Percentiles rank a stretch among this genome's conserved stretches.
Conservation (phyloP, 768 basidiomycete species). For the Omphalotus guepiniiformis region DNA sequence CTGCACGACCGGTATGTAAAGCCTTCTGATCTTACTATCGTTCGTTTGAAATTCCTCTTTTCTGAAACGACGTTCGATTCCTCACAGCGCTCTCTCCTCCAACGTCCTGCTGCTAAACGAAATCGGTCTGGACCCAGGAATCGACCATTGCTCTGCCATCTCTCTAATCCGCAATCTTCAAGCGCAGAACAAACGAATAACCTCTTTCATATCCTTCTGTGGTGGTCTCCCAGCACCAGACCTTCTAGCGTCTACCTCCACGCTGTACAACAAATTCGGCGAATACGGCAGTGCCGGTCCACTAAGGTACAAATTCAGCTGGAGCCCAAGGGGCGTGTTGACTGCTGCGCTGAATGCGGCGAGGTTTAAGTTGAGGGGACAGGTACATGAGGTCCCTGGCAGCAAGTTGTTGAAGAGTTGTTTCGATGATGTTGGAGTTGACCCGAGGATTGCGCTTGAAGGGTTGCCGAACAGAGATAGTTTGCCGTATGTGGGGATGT, state of each 20-base stretch:
- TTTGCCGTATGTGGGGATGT: conserved; percentile 62
- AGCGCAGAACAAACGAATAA: conserved; percentile 47
- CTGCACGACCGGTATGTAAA: conserved; percentile 54
- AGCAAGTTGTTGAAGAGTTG: conserved; percentile 47
- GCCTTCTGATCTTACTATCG: not conserved
- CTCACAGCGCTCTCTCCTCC: conserved; percentile 52
- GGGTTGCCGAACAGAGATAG: conserved; percentile 87
- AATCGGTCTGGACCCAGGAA: conserved; percentile 85
- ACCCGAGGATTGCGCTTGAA: conserved; percentile 60
- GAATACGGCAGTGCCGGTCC: conserved; percentile 38
- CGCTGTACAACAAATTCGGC: not conserved
- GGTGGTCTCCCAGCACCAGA: conserved; percentile 88
- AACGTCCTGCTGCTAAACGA: conserved; percentile 82
- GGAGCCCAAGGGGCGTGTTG: conserved; percentile 87
- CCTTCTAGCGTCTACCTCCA: conserved; percentile 17
- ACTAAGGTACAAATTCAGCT: conserved; percentile 89
- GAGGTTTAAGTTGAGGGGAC: conserved; percentile 50
- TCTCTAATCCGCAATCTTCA: conserved; percentile 55
- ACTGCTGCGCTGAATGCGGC: conserved; percentile 76
- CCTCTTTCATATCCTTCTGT: conserved; percentile 86
- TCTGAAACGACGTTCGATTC: too few species aligned
- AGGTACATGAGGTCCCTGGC: conserved; percentile 36
- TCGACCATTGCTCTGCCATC: conserved; percentile 86
- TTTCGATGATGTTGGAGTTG: conserved; percentile 68
- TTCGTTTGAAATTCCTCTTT: not conserved